Percentiles rank a stretch among this genome's conserved stretches.
These are phyloP conservation scores for Phytopythium chamaehyphon DNA, from an alignment of 352 stramenopile genomes.

Conservation along the genomic window DNA sequence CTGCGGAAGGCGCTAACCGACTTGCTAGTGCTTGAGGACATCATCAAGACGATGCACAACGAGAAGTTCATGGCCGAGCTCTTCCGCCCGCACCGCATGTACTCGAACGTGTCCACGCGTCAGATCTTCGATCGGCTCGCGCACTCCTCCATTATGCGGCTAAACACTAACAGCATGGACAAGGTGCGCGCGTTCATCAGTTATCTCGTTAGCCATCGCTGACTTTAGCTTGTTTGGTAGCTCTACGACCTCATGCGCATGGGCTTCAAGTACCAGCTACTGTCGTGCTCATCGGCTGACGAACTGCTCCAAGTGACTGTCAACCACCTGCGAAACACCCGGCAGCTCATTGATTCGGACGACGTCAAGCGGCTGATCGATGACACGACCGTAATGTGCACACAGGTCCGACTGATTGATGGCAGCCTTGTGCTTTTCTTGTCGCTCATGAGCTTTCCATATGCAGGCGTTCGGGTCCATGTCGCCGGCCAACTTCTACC, in stretches of 20 bases:
- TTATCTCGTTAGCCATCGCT: neutral
- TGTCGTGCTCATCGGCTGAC: constrained; percentile 75
- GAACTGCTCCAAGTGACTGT: constrained; percentile 88
- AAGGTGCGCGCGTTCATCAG: constrained; percentile 39
- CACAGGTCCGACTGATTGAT: constrained; percentile 24
- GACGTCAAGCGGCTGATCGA: constrained; percentile 70
- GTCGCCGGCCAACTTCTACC: constrained; percentile 63
- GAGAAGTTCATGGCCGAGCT: constrained; percentile 89
- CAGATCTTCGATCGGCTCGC: constrained; percentile 91
- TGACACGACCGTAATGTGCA: constrained; percentile 74
- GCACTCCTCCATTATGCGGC: constrained; percentile 93
- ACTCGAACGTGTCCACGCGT: constrained; percentile 83
- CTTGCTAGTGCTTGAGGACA: constrained; percentile 81
- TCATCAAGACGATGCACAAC: constrained; percentile 92
- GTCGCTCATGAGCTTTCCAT: neutral
- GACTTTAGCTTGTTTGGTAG: constrained; percentile 7
- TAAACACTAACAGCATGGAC: constrained; percentile 93
- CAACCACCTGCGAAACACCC: constrained; percentile 80
- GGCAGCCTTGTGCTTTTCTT: neutral
- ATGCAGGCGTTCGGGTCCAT: constrained; percentile 58
- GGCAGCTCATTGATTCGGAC: constrained; percentile 58
- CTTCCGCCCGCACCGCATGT: constrained; percentile 92
- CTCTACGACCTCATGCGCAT: constrained; percentile 95
- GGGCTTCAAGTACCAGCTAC: constrained; percentile 93
- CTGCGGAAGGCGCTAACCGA: constrained; percentile 3